A percentile compares a stretch with the other conserved stretches of the same genome.
phyloP scores from a whole-genome alignment of 306 rosid genomes.

The Spatholobus suberectus region DNA sequence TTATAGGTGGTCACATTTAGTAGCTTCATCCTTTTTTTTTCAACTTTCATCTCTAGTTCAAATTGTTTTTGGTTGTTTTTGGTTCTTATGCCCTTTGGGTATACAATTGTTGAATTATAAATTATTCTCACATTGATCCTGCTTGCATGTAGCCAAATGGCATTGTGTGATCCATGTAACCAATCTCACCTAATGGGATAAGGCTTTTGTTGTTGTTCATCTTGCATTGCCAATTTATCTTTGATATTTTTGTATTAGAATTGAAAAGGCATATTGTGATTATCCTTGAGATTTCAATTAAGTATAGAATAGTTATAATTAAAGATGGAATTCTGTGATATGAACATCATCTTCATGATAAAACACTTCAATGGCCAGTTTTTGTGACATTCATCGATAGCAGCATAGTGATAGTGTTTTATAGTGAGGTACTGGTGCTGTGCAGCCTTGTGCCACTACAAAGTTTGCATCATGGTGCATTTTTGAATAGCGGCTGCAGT shows the following conservation, averaged over 20 bases:
- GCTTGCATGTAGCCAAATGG: background rate
- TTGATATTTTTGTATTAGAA: background rate
- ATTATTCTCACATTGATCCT: background rate
- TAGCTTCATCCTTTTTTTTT: background rate
- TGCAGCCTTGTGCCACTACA: background rate
- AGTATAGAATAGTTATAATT: background rate
- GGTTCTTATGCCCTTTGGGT: too few relatives aligned
- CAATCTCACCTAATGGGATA: background rate
- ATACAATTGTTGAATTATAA: background rate
- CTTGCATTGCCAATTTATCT: background rate
- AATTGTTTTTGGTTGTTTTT: constrained; percentile 14
- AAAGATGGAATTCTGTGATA: too few relatives aligned
- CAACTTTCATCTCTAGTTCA: background rate
- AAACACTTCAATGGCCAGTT: background rate
- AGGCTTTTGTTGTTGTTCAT: background rate
- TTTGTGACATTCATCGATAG: background rate
- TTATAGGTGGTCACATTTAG: background rate
- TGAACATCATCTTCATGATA: background rate
- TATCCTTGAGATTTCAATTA: background rate
- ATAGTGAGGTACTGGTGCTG: background rate
- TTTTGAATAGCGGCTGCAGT: background rate
- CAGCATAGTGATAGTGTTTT: background rate
- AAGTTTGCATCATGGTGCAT: background rate
- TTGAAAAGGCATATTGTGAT: background rate
- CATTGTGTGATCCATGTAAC: background rate